phyloP scores from a whole-genome alignment of 177 flowering plant genomes.

The Vitis hybrid region DNA sequence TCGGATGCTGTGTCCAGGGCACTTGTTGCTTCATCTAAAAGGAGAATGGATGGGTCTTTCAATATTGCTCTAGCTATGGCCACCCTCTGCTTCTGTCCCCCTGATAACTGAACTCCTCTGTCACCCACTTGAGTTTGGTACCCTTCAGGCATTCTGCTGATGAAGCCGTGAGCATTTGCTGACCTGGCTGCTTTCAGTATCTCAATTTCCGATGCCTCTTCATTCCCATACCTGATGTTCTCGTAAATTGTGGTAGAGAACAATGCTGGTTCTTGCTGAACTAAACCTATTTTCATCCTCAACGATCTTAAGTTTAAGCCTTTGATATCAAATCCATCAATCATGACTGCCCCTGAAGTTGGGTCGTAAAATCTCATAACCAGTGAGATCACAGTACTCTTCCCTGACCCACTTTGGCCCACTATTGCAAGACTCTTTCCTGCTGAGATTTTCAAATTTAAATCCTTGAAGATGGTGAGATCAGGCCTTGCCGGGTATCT shows the following conservation, averaged over 20 bases:
- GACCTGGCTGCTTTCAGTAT: conserved; percentile 67
- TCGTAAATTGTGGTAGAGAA: conserved; percentile 74
- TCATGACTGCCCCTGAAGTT: conserved; percentile 40
- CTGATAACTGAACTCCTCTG: conserved; percentile 72
- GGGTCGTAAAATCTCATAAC: conserved; percentile 79
- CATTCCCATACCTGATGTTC: conserved; percentile 76
- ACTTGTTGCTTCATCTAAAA: conserved; percentile 88
- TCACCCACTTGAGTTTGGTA: conserved; percentile 77
- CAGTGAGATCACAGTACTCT: conserved; percentile 65
- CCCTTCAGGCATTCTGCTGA: conserved; percentile 72
- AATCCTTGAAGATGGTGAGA: conserved; percentile 40
- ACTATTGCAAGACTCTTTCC: conserved; percentile 75
- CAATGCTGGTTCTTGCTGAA: conserved; percentile 77
- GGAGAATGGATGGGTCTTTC: conserved; percentile 69
- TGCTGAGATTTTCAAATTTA: conserved; percentile 44
- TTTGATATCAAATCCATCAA: conserved; percentile 63
- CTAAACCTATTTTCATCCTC: conserved; percentile 57
- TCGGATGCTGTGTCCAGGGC: conserved; percentile 77
- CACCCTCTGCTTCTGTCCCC: conserved; percentile 81
- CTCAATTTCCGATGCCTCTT: conserved; percentile 66
- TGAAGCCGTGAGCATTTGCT: conserved; percentile 85
- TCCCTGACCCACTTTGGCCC: conserved; percentile 89
- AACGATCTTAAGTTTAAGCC: conserved; percentile 51
- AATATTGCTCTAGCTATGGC: conserved; percentile 78
- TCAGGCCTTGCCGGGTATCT: conserved; percentile 70